Evolutionary conservation across 176 grass and related monocot species (phyloP), one percentile per base, ranked within the genome.

Genomic region (Aegilops umbellulata): DNA sequence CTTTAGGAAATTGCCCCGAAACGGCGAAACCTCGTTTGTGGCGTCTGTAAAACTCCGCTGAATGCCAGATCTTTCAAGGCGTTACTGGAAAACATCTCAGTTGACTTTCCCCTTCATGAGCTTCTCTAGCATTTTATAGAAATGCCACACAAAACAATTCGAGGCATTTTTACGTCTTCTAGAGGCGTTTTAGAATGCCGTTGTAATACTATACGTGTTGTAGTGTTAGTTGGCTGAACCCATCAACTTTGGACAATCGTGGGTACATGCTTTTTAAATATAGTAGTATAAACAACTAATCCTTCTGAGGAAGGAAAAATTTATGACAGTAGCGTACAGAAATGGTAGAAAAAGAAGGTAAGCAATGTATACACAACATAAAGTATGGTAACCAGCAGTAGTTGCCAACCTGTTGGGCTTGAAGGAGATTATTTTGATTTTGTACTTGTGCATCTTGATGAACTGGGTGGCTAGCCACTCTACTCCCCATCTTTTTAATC

Each of bases 401-500:
- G 55, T 51, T 78, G 24, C 81, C 32, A 80, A 99, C 92, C 84
- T 96, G 91, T 78, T 89, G 91, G 46, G 68, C 86, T 68, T 98
- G 93, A 84, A 95, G 80, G 63, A 92, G 82, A 75, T 85, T 73
- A 82, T 91, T 99, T 81, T 91, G 92, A 84, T 90, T 89, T 88
- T 92, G 95, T 24, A 86, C 24, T 68, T 95, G 94, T 69, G 90
- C 49, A 83, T 94, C 86, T 79, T 99, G 97, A 83, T 96, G 94
- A 60, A 86, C 69, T 83, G 90, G 88, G 64, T 95, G 89, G 58
- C 75, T 76, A 82, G 69, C 80, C 47, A 31, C 88, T 88, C 90
- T 92, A 66, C 68, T 96, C 49, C 92, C 89, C 73, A 74, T 86
- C 89, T 99, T 99, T 30, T 63, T 93, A 72, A 95, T 87, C 73